phyloP scores from a whole-genome alignment of 73 alveolate species.

The Stentor coeruleus region DNA sequence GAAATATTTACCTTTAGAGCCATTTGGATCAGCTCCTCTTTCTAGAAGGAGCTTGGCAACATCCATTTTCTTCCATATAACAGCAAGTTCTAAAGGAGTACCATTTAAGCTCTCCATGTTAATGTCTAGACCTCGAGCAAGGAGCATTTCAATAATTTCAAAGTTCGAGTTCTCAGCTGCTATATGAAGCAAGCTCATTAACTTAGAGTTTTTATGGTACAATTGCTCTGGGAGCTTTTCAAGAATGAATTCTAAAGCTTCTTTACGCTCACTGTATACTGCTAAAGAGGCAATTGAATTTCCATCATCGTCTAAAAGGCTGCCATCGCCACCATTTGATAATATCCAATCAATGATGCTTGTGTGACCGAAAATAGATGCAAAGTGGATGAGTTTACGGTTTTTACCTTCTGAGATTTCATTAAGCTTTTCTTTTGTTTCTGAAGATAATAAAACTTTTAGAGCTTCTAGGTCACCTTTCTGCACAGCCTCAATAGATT shows the following conservation, averaged over 20 bases:
- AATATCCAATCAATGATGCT: slow-evolving; percentile 6
- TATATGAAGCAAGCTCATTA: background rate
- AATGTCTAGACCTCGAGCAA: background rate
- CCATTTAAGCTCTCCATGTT: background rate
- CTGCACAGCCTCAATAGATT: background rate
- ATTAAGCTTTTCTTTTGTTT: background rate
- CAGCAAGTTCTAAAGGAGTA: slow-evolving; percentile 13
- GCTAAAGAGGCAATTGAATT: slow-evolving; percentile 6
- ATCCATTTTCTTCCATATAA: slow-evolving; percentile 19
- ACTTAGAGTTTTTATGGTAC: background rate
- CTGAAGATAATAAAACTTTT: background rate
- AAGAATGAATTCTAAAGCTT: background rate
- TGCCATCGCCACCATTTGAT: slow-evolving; percentile 4
- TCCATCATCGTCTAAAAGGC: background rate
- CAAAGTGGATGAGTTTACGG: slow-evolving; percentile 19
- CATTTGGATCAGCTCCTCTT: slow-evolving; percentile 17
- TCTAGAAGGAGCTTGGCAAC: background rate
- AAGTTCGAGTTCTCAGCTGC: slow-evolving; percentile 13
- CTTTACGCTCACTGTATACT: background rate
- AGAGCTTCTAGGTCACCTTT: slow-evolving; percentile 19
- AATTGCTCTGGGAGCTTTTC: background rate
- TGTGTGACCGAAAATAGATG: slow-evolving; percentile 2
- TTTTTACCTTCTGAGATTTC: slow-evolving; percentile 13
- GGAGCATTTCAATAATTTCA: background rate
- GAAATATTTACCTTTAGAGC: background rate